phyloP scores from a whole-genome alignment of 331 rosid species.

The Dryas integrifolia region DNA sequence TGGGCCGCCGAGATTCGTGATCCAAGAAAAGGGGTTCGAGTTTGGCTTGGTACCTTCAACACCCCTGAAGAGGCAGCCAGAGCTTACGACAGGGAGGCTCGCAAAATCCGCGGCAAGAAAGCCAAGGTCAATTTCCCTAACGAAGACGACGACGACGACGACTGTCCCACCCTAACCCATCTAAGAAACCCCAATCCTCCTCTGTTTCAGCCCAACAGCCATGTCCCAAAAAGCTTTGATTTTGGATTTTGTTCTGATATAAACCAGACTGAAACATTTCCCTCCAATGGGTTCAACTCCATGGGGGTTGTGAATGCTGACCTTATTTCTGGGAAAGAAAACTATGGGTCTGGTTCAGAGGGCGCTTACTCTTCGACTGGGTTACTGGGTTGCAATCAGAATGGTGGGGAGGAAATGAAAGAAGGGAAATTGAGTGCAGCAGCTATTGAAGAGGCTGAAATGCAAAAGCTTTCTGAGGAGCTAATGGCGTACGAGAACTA shows the following conservation, averaged over 20 bases:
- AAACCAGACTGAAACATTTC: constrained; percentile 40
- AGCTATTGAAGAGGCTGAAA: constrained; percentile 35
- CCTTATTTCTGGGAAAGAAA: constrained; percentile 34
- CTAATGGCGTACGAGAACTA: constrained; percentile 76
- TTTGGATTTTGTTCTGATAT: constrained; percentile 56
- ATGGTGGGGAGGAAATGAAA: constrained; percentile 15
- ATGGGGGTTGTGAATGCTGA: constrained; percentile 15
- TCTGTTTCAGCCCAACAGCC: constrained; percentile 23
- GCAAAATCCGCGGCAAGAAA: constrained; percentile 85
- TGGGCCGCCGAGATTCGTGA: constrained; percentile 99
- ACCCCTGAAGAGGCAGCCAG: constrained; percentile 97
- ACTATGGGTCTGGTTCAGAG: constrained; percentile 37
- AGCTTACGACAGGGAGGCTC: constrained; percentile 90
- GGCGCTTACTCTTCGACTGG: constrained; percentile 31
- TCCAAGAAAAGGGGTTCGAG: constrained; percentile 92
- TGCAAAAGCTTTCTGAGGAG: constrained; percentile 78
- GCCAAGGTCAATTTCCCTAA: constrained; percentile 97
- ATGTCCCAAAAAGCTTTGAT: constrained; percentile 30
- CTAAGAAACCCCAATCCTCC: constrained; percentile 4
- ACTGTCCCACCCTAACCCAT: constrained; percentile 21
- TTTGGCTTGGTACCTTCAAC: constrained; percentile 95
- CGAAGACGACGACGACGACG: constrained; percentile 46
- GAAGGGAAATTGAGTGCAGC: constrained; percentile 18
- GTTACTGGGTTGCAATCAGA: constrained; percentile 16
- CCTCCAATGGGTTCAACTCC: constrained; percentile 22